Conservation (phyloP, 106 monocot genomes). For the Allium fistulosum region DNA sequence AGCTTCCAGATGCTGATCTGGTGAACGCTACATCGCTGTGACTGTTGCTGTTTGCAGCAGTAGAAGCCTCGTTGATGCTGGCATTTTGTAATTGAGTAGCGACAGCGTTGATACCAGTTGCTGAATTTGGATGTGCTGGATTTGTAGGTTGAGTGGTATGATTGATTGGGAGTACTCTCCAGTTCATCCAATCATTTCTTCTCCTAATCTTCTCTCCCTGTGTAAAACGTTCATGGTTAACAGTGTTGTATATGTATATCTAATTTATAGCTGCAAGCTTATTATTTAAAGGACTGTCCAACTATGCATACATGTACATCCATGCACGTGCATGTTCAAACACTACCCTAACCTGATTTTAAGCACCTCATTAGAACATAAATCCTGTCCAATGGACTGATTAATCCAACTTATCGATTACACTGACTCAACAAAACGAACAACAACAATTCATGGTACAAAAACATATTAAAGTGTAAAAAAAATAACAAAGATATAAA, state of each 20-base stretch:
- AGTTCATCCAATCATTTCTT: conserved; percentile 52
- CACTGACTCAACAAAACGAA: too few species aligned
- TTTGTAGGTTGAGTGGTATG: background rate
- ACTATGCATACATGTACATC: background rate
- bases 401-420: too few species aligned
- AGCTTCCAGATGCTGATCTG: conserved; percentile 2
- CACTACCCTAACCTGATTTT: background rate
- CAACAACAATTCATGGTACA: too few species aligned
- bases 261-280: background rate
- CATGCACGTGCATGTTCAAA: too few species aligned
- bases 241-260: background rate
- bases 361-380: background rate
- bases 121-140: too few species aligned
- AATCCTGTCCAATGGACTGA: background rate
- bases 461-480: too few species aligned
- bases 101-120: background rate
- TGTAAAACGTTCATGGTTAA: background rate
- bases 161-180: conserved; percentile 20
- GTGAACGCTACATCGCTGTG: conserved; percentile 2
- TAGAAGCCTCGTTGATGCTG: conserved; percentile 19
- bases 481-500: too few species aligned
- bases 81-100: background rate
- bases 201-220: conserved; percentile 61
- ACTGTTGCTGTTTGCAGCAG: background rate
- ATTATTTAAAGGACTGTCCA: background rate